Percentiles rank a stretch among this genome's conserved stretches.
phyloP scores from a whole-genome alignment of 768 basidiomycete genomes.

The Naematelia aurantialba region DNA sequence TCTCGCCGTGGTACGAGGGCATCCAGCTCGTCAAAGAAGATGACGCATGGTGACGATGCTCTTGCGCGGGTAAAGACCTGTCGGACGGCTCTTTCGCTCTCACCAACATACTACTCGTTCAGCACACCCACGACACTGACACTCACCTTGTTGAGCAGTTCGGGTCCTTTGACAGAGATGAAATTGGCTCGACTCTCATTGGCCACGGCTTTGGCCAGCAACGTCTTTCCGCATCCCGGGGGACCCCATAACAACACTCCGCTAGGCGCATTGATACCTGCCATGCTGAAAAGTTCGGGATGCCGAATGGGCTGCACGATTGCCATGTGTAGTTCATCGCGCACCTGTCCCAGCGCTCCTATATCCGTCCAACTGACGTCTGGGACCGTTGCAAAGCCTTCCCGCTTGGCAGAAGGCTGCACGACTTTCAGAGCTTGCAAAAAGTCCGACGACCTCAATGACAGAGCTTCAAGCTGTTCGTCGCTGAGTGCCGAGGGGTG shows the following conservation, averaged over 20 bases:
- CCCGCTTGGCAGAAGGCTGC: slow-evolving; percentile 93
- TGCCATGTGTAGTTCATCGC: slow-evolving; percentile 94
- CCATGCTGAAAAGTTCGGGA: slow-evolving; percentile 79
- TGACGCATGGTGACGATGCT: slow-evolving; percentile 88
- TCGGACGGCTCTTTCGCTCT: slow-evolving; percentile 90
- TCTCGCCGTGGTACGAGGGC: slow-evolving; percentile 86
- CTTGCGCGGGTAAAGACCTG: slow-evolving; percentile 91
- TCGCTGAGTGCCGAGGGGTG: slow-evolving; percentile 77
- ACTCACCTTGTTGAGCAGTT: slow-evolving; percentile 87
- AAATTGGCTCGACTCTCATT: slow-evolving; percentile 95
- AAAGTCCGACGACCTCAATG: slow-evolving; percentile 79
- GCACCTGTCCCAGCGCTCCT: slow-evolving; percentile 77
- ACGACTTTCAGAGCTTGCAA: slow-evolving; percentile 73
- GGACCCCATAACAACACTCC: slow-evolving; percentile 99
- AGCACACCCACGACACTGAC: slow-evolving; percentile 6
- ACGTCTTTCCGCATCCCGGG: slow-evolving; percentile 94
- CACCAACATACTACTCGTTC: slow-evolving; percentile 79
- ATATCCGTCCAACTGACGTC: slow-evolving; percentile 93
- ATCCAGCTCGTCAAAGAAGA: slow-evolving; percentile 93
- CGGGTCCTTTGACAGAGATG: slow-evolving; percentile 96
- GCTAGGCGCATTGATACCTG: slow-evolving; percentile 86
- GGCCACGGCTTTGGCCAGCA: slow-evolving; percentile 96
- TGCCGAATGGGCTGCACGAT: slow-evolving; percentile 90
- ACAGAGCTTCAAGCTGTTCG: slow-evolving; percentile 73
- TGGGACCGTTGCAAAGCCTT: slow-evolving; percentile 95